These are phyloP conservation scores for Malus hybrid DNA, from an alignment of 331 rosid genomes.

Conservation along the genomic window DNA sequence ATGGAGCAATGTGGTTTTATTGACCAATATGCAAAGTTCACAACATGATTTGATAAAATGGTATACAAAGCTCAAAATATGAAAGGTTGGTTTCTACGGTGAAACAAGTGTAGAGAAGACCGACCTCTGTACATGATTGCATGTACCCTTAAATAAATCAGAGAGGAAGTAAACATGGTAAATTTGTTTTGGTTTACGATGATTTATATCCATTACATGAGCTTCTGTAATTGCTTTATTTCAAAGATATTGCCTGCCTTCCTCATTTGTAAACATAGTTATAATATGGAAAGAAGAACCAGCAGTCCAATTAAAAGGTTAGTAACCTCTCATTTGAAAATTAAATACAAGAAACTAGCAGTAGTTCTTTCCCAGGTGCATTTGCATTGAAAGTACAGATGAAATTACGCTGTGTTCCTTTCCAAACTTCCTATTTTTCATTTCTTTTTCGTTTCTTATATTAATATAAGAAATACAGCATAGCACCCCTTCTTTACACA, in stretches of 20 bases:
- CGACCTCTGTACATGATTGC: neutral
- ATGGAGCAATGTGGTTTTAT: neutral
- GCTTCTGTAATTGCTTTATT: neutral
- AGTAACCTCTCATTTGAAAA: too few relatives aligned
- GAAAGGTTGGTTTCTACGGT: neutral
- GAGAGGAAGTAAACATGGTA: neutral
- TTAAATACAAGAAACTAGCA: too few relatives aligned
- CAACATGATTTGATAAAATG: neutral
- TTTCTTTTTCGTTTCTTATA: neutral
- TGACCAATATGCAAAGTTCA: neutral
- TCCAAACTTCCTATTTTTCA: neutral
- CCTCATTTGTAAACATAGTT: neutral
- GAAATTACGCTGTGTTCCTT: neutral
- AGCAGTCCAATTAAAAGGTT: neutral
- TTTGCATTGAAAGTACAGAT: neutral
- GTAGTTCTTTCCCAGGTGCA: too few relatives aligned
- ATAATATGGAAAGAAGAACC: neutral
- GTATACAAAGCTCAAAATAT: neutral
- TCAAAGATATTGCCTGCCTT: neutral
- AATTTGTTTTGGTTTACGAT: neutral
- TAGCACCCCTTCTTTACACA: neutral
- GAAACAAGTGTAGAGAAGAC: neutral
- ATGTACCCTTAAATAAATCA: neutral
- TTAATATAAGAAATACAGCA: neutral
- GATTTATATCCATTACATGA: neutral